A percentile compares a stretch with the other conserved stretches of the same genome.
Conservation (phyloP, 305 asterid species). For the Nicotiana rustica region DNA sequence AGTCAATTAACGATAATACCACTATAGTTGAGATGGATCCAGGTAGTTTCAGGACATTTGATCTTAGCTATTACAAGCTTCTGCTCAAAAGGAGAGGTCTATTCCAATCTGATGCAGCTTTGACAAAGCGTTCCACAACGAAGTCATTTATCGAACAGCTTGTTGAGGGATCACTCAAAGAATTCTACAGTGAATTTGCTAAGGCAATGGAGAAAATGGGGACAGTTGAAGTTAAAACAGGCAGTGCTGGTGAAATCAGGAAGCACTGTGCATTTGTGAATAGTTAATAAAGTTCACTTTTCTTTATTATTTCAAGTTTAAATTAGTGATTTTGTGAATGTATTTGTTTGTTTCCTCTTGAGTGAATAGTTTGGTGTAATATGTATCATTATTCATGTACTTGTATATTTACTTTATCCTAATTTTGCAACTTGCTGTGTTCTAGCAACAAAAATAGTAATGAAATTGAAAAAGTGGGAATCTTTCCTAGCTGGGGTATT, state of each 20-base stretch:
- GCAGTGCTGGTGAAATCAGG: slow-evolving; percentile 67
- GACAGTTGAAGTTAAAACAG: slow-evolving; percentile 60
- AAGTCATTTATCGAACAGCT: slow-evolving; percentile 51
- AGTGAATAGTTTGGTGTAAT: slow-evolving; percentile 25
- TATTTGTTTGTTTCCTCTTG: background rate
- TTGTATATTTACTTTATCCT: background rate
- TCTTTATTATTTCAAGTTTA: background rate
- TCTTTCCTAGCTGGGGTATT: background rate
- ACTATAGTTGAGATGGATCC: slow-evolving; percentile 79
- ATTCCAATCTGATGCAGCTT: slow-evolving; percentile 73
- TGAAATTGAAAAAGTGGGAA: background rate
- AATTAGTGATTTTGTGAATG: background rate
- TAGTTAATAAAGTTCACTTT: slow-evolving; percentile 27
- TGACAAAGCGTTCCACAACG: slow-evolving; percentile 55
- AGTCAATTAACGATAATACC: slow-evolving; percentile 50
- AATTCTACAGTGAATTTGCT: slow-evolving; percentile 60
- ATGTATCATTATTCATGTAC: background rate
- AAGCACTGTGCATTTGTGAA: slow-evolving; percentile 71
- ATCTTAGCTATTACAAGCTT: slow-evolving; percentile 60
- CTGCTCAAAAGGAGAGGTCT: slow-evolving; percentile 73
- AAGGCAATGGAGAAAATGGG: slow-evolving; percentile 87
- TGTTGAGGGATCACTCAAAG: slow-evolving; percentile 47
- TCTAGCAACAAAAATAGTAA: background rate
- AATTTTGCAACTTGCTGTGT: background rate
- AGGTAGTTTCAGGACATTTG: slow-evolving; percentile 69